A percentile compares a stretch with the other conserved stretches of the same genome.
Conservation (phyloP, 2,329 filamentous ascomycete species). For the Elsinoe necatrix region DNA sequence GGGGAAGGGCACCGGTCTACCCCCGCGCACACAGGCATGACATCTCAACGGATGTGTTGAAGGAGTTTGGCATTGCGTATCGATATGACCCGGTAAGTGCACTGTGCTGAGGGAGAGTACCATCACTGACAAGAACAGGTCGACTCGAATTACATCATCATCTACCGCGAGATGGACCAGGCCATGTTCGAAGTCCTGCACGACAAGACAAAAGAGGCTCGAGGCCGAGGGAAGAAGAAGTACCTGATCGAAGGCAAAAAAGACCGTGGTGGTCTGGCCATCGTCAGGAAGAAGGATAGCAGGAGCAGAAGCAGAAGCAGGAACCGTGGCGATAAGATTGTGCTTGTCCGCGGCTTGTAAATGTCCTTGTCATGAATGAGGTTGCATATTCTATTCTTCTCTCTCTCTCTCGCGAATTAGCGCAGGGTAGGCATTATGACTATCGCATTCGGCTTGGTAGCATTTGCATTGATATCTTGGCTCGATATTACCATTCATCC, state of each 20-base stretch:
- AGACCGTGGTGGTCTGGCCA: background rate
- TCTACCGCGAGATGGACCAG: constrained; percentile 12
- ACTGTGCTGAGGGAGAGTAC: background rate
- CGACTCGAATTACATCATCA: constrained; percentile 14
- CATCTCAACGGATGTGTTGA: constrained; percentile 12
- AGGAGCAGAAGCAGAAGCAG: constrained; percentile 5
- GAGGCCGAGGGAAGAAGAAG: constrained; percentile 7
- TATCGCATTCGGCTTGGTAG: background rate
- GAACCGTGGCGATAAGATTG: background rate
- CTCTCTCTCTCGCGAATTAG: constrained; percentile 4
- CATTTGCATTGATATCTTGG: background rate
- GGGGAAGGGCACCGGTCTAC: background rate
- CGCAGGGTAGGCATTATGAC: constrained; percentile 8
- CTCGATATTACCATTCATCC: background rate
- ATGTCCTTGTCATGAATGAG: background rate
- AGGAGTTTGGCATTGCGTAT: constrained; percentile 8
- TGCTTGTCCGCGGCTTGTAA: background rate
- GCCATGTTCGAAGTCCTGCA: constrained; percentile 10
- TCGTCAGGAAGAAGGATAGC: constrained; percentile 7
- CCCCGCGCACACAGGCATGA: constrained; percentile 12
- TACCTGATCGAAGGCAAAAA: constrained; percentile 14
- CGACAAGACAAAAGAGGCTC: constrained; percentile 1
- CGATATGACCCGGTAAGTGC: constrained; percentile 4
- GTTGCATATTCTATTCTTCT: background rate
- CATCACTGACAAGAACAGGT: background rate